Percentiles rank a stretch among this genome's conserved stretches.
Conservation (phyloP, 2,329 filamentous ascomycete species). For the Fusarium sp. region DNA sequence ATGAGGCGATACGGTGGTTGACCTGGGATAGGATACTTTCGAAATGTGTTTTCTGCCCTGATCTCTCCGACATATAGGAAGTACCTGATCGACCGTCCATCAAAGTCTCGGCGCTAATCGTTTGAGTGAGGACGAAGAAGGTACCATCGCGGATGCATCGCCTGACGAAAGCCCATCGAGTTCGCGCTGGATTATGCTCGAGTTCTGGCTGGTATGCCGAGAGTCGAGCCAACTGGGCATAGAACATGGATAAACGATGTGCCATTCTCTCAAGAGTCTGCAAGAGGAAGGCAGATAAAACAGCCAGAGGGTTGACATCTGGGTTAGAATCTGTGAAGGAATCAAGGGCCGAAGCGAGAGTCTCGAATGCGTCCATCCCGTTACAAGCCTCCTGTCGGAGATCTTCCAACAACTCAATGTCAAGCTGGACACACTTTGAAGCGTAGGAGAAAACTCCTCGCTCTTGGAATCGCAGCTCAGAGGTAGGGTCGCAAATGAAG, state of each 20-base stretch:
- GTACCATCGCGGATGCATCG: constrained; percentile 65
- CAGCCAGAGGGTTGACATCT: constrained; percentile 57
- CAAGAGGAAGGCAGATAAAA: constrained; percentile 64
- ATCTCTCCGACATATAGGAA: constrained; percentile 34
- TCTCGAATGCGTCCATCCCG: constrained; percentile 70
- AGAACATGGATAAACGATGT: constrained; percentile 66
- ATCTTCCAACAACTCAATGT: constrained; percentile 68
- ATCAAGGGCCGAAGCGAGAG: constrained; percentile 53
- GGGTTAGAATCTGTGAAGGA: constrained; percentile 53
- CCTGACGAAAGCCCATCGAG: constrained; percentile 66
- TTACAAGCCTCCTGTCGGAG: constrained; percentile 67
- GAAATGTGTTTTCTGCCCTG: constrained; percentile 37
- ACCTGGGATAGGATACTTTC: constrained; percentile 42
- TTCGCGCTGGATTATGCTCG: constrained; percentile 67
- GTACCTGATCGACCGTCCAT: constrained; percentile 12
- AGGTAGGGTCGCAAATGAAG: constrained; percentile 63
- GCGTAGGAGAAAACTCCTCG: constrained; percentile 67
- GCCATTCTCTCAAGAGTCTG: constrained; percentile 69
- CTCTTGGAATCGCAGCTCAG: constrained; percentile 65
- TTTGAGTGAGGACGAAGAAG: constrained; percentile 65
- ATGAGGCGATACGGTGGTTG: constrained; percentile 23
- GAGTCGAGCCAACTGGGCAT: constrained; percentile 64
- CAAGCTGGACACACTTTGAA: constrained; percentile 63
- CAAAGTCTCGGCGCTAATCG: constrained; percentile 36
- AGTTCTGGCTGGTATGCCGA: constrained; percentile 67